These are phyloP conservation scores for Scutellaria baicalensis DNA, from an alignment of 257 asterid species.

Conservation along the genomic window DNA sequence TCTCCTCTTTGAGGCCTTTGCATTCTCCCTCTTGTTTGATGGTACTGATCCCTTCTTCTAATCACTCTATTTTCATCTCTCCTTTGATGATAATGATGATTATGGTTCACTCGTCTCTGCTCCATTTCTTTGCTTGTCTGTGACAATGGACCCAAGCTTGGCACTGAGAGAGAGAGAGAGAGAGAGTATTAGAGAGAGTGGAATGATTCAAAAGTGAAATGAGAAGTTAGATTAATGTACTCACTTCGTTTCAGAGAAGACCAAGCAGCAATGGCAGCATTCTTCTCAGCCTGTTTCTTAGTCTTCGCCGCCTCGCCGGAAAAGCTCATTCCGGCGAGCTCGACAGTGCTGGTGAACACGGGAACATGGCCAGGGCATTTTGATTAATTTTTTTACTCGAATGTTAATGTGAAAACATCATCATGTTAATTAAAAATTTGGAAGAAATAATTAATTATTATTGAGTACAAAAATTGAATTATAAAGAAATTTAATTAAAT, in stretches of 20 bases:
- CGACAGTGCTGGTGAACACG: conserved; percentile 42
- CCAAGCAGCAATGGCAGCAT: conserved; percentile 52
- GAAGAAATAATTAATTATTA: no score
- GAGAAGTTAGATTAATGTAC: neutral
- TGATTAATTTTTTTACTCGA: no score
- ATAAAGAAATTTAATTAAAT: no score
- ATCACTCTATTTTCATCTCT: conserved; percentile 8
- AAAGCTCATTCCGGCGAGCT: conserved; percentile 37
- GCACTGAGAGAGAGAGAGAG: conserved; percentile 31
- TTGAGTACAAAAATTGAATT: no score
- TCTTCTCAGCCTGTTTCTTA: conserved; percentile 50
- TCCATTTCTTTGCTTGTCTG: conserved; percentile 14
- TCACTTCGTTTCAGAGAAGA: conserved; percentile 36
- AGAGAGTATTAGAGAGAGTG: neutral
- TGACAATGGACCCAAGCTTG: conserved; percentile 19
- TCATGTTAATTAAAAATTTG: no score
- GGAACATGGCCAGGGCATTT: conserved; percentile 43
- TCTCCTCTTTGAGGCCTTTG: no score
- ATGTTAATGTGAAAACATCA: no score
- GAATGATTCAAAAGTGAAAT: neutral
- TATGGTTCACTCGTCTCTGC: no score
- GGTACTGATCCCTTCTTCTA: no score
- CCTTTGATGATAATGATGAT: neutral
- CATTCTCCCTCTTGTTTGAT: no score
- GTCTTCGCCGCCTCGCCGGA: conserved; percentile 43